phyloP scores from a whole-genome alignment of 164 flowering plant species.

The Aristolochia contorta region DNA sequence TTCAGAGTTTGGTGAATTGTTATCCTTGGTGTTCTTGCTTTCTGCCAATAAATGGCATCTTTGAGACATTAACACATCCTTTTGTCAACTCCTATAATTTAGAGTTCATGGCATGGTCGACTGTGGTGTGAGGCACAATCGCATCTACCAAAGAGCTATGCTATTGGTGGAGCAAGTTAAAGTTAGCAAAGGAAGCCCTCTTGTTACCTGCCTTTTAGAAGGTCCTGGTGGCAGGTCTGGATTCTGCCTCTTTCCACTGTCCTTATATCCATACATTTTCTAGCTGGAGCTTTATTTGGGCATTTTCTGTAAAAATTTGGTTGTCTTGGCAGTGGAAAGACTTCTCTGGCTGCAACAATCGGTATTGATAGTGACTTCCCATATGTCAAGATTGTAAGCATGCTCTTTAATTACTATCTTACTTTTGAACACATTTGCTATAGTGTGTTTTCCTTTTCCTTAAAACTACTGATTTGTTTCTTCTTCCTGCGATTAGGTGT shows the following conservation, averaged over 20 bases:
- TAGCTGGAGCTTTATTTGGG: not conserved
- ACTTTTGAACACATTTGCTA: not conserved
- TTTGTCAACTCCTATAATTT: conserved; percentile 6
- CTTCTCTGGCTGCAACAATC: conserved; percentile 86
- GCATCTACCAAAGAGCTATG: conserved; percentile 76
- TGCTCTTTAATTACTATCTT: conserved; percentile 2
- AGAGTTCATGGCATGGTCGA: conserved; percentile 87
- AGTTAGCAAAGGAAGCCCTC: conserved; percentile 89
- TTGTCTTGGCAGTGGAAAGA: conserved; percentile 75
- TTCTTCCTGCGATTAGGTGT: conserved; percentile 36
- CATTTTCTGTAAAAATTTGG: conserved; percentile 1
- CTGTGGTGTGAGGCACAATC: conserved; percentile 75
- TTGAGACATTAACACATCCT: not conserved
- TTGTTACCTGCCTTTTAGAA: conserved; percentile 85
- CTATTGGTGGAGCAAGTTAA: conserved; percentile 92
- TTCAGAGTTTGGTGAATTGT: too few relatives aligned
- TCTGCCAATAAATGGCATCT: too few relatives aligned
- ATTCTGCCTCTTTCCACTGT: not conserved
- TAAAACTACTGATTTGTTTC: not conserved
- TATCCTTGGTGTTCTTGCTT: too few relatives aligned
- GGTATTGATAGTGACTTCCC: conserved; percentile 96
- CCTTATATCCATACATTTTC: not conserved
- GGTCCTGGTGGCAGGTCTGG: conserved; percentile 90
- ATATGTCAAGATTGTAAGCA: conserved; percentile 88
- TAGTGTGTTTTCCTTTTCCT: too few relatives aligned